Base-by-base conservation (phyloP, 2,329 filamentous ascomycete genomes). In the Colletotrichum abscissum region DNA sequence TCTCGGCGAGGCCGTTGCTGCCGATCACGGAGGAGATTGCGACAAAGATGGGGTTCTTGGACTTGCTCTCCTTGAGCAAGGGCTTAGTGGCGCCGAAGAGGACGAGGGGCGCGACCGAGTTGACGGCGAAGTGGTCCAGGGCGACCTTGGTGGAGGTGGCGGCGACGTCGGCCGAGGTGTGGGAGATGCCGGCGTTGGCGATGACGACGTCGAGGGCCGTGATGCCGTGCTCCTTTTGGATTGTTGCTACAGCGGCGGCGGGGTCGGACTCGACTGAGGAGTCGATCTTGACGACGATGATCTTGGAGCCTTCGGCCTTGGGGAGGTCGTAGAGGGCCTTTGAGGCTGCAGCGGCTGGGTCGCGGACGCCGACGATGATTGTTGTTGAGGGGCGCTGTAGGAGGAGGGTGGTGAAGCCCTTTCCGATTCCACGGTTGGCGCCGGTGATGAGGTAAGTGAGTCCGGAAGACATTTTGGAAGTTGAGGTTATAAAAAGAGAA, bases 151-250 rank as follows among this genome's bases (percentile, higher is more conserved):
- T 73, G 0, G 81, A 80, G 35, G 76, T 83, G 8, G 76, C 65
- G 8, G 78, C 77, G 4, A 76, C 77, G 14, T 16, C 4, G 60
- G 2, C 7, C 6, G 46, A 5, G 33, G 30, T 28, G 67, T 60
- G 12, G 9, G 67, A 33, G 28, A 86, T 84, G 11, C 82, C 87
- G 0, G 88, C 88, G 76, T 90, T 90, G 66, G 88, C 85, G 67
- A 91, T 84, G 5, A 90, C 84, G 11, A 88, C 77, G 76, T 90
- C 88, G 5, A 90, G 78, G 38, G 81, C 76, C 7, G 77, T 74
- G 68, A 90, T 84, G 7, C 78, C 79, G 24, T 81, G 75, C 6
- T 75, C 60, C 2, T 65, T 33, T 1, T 78, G 74, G 0, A 86
- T 77, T 3, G 78, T 74, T 19, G 78, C 57, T 2, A 83, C 76